Conservation (phyloP, 2,329 filamentous ascomycete species). For the Pseudogymnoascus sp. region DNA sequence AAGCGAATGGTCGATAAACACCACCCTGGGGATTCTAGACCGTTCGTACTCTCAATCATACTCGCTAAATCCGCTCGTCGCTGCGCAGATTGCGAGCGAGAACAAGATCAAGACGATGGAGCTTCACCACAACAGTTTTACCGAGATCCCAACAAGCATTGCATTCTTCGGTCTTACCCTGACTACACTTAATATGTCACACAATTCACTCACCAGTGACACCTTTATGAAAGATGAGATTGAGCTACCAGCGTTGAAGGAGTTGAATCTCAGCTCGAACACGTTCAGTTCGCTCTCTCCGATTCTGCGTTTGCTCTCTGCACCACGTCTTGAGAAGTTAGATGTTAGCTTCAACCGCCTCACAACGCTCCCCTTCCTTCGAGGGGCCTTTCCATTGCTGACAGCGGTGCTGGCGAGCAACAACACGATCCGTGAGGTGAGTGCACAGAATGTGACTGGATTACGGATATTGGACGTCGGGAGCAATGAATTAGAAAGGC, state of each 20-base stretch:
- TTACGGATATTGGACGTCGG: conserved; percentile 68
- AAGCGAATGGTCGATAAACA: conserved; percentile 39
- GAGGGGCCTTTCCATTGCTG: conserved; percentile 60
- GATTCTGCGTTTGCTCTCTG: conserved; percentile 58
- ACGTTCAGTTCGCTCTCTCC: conserved; percentile 63
- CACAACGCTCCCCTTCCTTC: conserved; percentile 58
- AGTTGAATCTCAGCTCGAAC: conserved; percentile 69
- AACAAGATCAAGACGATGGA: conserved; percentile 51
- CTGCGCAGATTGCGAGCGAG: conserved; percentile 45
- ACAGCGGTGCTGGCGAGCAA: conserved; percentile 65
- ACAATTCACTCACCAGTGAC: conserved; percentile 62
- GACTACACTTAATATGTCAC: conserved; percentile 62
- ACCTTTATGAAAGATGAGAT: conserved; percentile 59
- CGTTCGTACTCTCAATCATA: conserved; percentile 58
- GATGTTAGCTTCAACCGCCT: conserved; percentile 82
- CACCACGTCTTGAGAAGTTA: conserved; percentile 66
- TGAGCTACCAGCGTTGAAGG: conserved; percentile 64
- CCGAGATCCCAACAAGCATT: conserved; percentile 59
- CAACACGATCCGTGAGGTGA: conserved; percentile 68
- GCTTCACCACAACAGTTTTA: conserved; percentile 71
- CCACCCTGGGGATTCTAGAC: conserved; percentile 51
- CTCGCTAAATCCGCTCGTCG: conserved; percentile 49
- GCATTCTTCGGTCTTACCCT: conserved; percentile 64
- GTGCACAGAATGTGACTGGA: conserved; percentile 65
- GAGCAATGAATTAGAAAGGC: conserved; percentile 76